phyloP scores from a whole-genome alignment of 1,284 basidiomycete genomes.

The Irpex sp. region DNA sequence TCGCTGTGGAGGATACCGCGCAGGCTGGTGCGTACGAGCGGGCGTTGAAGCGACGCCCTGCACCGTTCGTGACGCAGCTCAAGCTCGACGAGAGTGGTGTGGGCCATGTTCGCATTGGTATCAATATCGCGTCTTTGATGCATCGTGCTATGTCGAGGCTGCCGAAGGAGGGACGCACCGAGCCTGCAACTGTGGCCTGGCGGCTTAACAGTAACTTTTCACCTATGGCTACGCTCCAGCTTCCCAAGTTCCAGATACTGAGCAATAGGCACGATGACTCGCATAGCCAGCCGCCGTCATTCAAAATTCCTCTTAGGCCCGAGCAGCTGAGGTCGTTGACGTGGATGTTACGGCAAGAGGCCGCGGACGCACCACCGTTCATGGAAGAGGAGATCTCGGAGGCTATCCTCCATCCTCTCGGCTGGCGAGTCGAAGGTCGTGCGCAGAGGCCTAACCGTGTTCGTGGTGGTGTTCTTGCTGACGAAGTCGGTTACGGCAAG shows the following conservation, averaged over 20 bases:
- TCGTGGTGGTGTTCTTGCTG: constrained; percentile 89
- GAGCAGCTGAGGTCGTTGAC: constrained; percentile 88
- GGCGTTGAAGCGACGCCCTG: constrained; percentile 81
- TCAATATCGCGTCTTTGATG: constrained; percentile 83
- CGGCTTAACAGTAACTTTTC: constrained; percentile 74
- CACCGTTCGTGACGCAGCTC: constrained; percentile 84
- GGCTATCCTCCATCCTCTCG: constrained; percentile 77
- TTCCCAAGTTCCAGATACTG: constrained; percentile 61
- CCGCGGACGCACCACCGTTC: constrained; percentile 62
- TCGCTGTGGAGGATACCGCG: constrained; percentile 74
- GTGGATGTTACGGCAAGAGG: constrained; percentile 91
- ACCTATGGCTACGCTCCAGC: constrained; percentile 54
- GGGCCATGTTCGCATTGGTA: constrained; percentile 78
- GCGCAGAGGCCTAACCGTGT: constrained; percentile 74
- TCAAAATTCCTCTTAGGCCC: constrained; percentile 66
- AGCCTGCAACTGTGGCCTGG: constrained; percentile 65
- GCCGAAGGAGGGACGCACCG: constrained; percentile 51
- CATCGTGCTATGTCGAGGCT: constrained; percentile 85
- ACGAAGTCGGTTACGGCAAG: constrained; percentile 96
- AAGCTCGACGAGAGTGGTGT: constrained; percentile 58
- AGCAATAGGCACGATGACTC: constrained; percentile 78
- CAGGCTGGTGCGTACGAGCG: constrained; percentile 86
- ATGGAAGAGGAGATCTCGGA: constrained; percentile 94
- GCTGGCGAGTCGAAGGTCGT: constrained; percentile 91
- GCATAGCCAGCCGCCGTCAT: constrained; percentile 75